phyloP scores from a whole-genome alignment of 345 rosid genomes.

The Melaleuca quinquenervia region DNA sequence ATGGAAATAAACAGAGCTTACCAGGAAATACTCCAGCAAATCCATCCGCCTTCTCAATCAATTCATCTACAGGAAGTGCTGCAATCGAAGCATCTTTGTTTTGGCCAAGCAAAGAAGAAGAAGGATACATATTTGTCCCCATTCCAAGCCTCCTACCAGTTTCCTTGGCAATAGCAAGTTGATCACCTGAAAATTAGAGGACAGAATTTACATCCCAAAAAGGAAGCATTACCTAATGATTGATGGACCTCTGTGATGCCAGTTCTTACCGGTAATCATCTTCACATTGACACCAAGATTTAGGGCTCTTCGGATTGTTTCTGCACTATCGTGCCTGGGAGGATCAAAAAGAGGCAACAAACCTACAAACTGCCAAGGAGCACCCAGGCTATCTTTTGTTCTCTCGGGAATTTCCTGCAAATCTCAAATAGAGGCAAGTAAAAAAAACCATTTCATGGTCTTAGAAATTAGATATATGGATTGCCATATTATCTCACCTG shows the following conservation, averaged over 20 bases:
- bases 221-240: not conserved
- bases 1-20: conserved; percentile 1
- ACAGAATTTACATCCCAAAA: not conserved
- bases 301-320: conserved; percentile 86
- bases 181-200: conserved; percentile 42
- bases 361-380: conserved; percentile 80
- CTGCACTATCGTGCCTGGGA: conserved; percentile 96
- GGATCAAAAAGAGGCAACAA: conserved; percentile 89
- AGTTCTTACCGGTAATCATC: conserved; percentile 73
- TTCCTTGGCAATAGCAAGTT: conserved; percentile 91
- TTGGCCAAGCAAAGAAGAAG: conserved; percentile 81
- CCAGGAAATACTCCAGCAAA: conserved; percentile 96
- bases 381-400: conserved; percentile 64
- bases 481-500: conserved; percentile 31
- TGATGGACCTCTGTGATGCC: not conserved
- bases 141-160: conserved; percentile 94
- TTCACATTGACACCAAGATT: conserved; percentile 87
- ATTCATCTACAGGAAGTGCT: conserved; percentile 72
- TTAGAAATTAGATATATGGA: not conserved
- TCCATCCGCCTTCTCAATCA: conserved; percentile 94
- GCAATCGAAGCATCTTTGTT: conserved; percentile 74
- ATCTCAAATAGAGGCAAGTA: not conserved
- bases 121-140: conserved; percentile 97
- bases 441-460: not conserved
- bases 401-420: conserved; percentile 78